Percentiles rank a stretch among this genome's conserved stretches.
Conservation (phyloP, 257 asterid species). For the Nemophila menziesii region DNA sequence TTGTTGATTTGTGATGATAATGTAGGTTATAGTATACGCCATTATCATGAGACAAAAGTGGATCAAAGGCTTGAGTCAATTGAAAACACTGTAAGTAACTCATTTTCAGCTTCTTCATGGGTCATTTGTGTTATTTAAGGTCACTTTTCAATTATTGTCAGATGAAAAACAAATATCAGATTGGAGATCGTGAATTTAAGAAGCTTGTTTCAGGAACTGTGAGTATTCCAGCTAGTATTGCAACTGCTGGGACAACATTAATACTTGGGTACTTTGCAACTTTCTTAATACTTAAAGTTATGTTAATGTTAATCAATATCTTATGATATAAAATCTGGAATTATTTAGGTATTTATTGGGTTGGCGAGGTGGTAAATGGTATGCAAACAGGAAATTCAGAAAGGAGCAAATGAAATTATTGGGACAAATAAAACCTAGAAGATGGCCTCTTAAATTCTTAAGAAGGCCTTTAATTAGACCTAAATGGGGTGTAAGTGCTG, state of each 20-base stretch:
- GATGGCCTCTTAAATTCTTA: slow-evolving; percentile 56
- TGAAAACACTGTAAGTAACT: slow-evolving; percentile 71
- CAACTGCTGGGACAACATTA: slow-evolving; percentile 89
- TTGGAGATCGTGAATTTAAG: slow-evolving; percentile 52
- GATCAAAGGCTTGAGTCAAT: slow-evolving; percentile 73
- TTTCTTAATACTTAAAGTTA: neutral
- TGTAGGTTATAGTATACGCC: slow-evolving; percentile 77
- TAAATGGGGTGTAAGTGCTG: slow-evolving; percentile 20
- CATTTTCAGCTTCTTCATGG: neutral
- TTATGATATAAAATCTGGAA: neutral
- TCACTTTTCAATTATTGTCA: slow-evolving; percentile 16
- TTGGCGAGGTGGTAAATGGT: slow-evolving; percentile 89
- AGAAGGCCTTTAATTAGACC: slow-evolving; percentile 41
- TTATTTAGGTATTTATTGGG: slow-evolving; percentile 64
- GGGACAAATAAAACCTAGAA: slow-evolving; percentile 54
- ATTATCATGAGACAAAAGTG: slow-evolving; percentile 59
- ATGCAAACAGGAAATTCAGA: slow-evolving; percentile 35
- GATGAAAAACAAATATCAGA: slow-evolving; percentile 46
- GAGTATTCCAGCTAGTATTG: slow-evolving; percentile 71
- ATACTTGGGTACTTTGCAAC: slow-evolving; percentile 55
- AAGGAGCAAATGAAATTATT: slow-evolving; percentile 65
- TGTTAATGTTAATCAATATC: neutral
- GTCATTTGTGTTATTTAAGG: neutral
- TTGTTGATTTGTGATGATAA: slow-evolving; percentile 13
- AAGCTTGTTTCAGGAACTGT: slow-evolving; percentile 53